These are phyloP conservation scores for Phytophthora megakarya DNA, from an alignment of 352 stramenopile species.

Conservation along the genomic window DNA sequence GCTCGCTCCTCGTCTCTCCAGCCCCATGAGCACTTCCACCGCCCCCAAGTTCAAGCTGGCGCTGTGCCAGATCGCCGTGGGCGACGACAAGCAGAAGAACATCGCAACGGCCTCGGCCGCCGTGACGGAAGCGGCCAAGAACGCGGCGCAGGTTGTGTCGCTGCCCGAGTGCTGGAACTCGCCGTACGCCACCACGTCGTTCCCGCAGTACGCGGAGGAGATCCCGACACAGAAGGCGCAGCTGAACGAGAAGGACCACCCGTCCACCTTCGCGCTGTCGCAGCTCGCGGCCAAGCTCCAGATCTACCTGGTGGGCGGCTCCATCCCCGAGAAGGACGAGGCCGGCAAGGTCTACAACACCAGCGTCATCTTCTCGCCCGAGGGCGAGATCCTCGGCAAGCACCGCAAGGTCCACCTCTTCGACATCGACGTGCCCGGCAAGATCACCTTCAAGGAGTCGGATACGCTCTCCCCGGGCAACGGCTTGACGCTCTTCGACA, in stretches of 20 bases:
- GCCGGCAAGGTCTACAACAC: constrained; percentile 98
- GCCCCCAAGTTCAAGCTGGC: constrained; percentile 89
- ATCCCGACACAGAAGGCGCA: constrained; percentile 83
- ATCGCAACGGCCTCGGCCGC: constrained; percentile 76
- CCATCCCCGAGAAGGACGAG: constrained; percentile 92
- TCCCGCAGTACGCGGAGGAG: constrained; percentile 97
- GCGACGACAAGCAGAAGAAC: constrained; percentile 83
- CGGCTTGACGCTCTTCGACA: constrained; percentile 85
- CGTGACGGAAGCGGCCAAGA: constrained; percentile 67
- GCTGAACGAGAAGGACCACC: constrained; percentile 67
- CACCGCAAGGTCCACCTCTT: constrained; percentile 99
- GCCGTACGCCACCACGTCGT: constrained; percentile 97
- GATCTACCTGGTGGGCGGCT: constrained; percentile 97
- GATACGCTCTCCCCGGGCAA: constrained; percentile 97
- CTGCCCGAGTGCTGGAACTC: constrained; percentile 97
- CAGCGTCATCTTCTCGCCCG: constrained; percentile 95
- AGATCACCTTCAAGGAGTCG: constrained; percentile 99
- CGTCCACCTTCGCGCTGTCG: constrained; percentile 89
- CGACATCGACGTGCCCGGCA: constrained; percentile 99
- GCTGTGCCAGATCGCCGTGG: constrained; percentile 96
- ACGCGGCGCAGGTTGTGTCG: constrained; percentile 89
- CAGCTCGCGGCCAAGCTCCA: constrained; percentile 88
- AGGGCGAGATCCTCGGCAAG: constrained; percentile 96
- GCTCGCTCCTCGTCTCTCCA: constrained; percentile 14
- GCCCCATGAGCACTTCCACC: constrained; percentile 50